phyloP scores from a whole-genome alignment of 1,284 basidiomycete species.

The Pseudozyma pruni region DNA sequence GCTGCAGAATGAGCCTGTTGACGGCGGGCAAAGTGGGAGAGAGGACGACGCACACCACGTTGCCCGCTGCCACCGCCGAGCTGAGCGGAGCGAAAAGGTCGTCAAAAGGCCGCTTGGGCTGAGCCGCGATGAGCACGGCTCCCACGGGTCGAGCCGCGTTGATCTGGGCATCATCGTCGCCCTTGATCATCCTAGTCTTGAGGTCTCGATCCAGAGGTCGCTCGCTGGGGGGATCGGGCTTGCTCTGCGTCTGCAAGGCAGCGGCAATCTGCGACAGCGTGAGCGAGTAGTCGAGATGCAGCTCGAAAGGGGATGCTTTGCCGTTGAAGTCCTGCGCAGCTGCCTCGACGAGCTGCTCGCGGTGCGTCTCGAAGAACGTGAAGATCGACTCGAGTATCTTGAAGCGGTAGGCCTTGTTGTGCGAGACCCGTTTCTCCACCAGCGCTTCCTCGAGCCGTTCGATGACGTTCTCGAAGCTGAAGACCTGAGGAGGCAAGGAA shows the following conservation, averaged over 20 bases:
- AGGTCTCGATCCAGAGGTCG: conserved; percentile 9
- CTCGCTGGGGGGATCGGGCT: neutral
- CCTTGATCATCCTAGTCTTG: neutral
- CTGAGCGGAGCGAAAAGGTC: conserved; percentile 17
- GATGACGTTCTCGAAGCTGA: conserved; percentile 4
- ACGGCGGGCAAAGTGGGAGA: conserved; percentile 6
- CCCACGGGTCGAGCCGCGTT: conserved; percentile 5
- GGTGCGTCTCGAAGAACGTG: conserved; percentile 9
- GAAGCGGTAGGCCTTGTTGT: conserved; percentile 22
- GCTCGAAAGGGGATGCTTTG: conserved; percentile 7
- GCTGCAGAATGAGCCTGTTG: conserved; percentile 12
- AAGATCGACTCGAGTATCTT: conserved; percentile 15
- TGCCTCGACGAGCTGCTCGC: conserved; percentile 11
- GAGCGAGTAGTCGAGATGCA: conserved; percentile 16
- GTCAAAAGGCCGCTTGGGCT: conserved; percentile 18
- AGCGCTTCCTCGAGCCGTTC: conserved; percentile 12
- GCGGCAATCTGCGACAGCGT: conserved; percentile 14
- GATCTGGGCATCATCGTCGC: neutral
- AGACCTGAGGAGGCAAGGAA: conserved; percentile 2
- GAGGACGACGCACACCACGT: conserved; percentile 17
- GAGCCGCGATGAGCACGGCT: conserved; percentile 12
- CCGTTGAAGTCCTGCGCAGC: conserved; percentile 11
- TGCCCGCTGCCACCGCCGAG: conserved; percentile 13
- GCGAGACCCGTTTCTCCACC: conserved; percentile 9
- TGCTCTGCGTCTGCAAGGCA: conserved; percentile 9